phyloP scores from a whole-genome alignment of 2,329 filamentous ascomycete genomes.

The Microcera coccophila region DNA sequence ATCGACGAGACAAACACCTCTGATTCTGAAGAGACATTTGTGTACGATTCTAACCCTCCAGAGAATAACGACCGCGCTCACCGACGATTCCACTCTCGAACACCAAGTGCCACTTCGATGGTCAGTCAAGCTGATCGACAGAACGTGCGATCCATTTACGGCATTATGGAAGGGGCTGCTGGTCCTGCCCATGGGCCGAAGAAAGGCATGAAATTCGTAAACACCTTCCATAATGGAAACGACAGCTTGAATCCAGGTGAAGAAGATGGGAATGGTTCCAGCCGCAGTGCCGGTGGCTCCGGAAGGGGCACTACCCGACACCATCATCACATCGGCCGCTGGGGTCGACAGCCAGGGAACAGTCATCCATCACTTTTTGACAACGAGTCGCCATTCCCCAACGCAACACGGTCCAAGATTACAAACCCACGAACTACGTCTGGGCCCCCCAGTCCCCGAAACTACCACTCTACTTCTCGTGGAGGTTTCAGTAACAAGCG shows the following conservation, averaged over 20 bases:
- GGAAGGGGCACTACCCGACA: conserved; percentile 66
- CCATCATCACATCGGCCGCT: conserved; percentile 70
- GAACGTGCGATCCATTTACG: conserved; percentile 62
- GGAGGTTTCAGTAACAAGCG: conserved; percentile 42
- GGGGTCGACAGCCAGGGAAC: conserved; percentile 65
- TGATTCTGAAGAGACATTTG: conserved; percentile 96
- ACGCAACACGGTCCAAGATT: conserved; percentile 60
- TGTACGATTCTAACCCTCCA: conserved; percentile 96
- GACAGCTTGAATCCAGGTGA: conserved; percentile 55
- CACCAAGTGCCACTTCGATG: conserved; percentile 88
- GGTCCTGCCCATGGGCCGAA: conserved; percentile 49
- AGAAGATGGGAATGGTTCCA: conserved; percentile 61
- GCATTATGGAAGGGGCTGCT: conserved; percentile 59
- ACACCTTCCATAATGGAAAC: conserved; percentile 62
- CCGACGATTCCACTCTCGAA: conserved; percentile 86
- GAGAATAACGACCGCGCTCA: conserved; percentile 55
- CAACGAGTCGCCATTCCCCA: conserved; percentile 73
- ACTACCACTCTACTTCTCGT: conserved; percentile 40
- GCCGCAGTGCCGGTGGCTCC: conserved; percentile 58
- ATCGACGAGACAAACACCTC: conserved; percentile 95
- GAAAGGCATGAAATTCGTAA: conserved; percentile 95
- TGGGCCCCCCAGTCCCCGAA: conserved; percentile 67
- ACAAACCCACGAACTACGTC: conserved; percentile 56
- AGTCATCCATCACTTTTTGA: conserved; percentile 69
- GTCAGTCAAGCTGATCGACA: conserved; percentile 62